Percentiles rank a stretch among this genome's conserved stretches.
These are phyloP conservation scores for Malus asiatica DNA, from an alignment of 306 rosid genomes.

Conservation along the genomic window DNA sequence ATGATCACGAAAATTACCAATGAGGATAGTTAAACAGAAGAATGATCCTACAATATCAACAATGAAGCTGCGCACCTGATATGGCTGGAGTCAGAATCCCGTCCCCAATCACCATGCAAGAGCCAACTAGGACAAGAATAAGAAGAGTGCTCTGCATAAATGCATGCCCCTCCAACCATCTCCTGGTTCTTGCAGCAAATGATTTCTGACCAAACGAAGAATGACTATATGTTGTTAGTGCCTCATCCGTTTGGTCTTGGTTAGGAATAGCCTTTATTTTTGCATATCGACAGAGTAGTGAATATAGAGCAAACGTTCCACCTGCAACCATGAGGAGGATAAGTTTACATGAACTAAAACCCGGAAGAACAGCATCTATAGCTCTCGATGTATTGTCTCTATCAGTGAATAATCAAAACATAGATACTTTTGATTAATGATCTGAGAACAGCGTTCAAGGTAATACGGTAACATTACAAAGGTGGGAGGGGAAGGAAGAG, in stretches of 20 bases:
- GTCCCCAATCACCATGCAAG: conserved; percentile 97
- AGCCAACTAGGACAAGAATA: conserved; percentile 87
- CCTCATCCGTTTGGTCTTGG: conserved; percentile 93
- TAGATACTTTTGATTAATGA: not conserved
- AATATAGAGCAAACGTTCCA: conserved; percentile 94
- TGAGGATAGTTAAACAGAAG: conserved; percentile 7
- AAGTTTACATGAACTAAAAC: not conserved
- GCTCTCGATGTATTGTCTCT: not conserved
- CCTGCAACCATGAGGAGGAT: conserved; percentile 34
- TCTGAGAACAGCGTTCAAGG: not conserved
- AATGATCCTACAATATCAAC: not conserved
- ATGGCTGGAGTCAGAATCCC: conserved; percentile 98
- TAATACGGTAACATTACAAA: not conserved
- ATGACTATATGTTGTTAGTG: conserved; percentile 81
- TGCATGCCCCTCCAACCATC: conserved; percentile 67
- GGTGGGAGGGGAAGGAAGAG: not conserved
- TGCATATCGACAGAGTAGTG: conserved; percentile 93
- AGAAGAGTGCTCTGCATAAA: conserved; percentile 58
- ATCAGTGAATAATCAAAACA: not conserved
- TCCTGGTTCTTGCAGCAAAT: conserved; percentile 85
- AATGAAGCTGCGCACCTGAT: conserved; percentile 49
- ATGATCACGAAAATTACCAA: not conserved
- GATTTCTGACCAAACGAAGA: conserved; percentile 71
- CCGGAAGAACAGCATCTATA: not conserved
- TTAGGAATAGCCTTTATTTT: conserved; percentile 84